Evolutionary conservation across 2,329 filamentous ascomycete species (phyloP).

Genomic region (Rutstroemia sp.): DNA sequence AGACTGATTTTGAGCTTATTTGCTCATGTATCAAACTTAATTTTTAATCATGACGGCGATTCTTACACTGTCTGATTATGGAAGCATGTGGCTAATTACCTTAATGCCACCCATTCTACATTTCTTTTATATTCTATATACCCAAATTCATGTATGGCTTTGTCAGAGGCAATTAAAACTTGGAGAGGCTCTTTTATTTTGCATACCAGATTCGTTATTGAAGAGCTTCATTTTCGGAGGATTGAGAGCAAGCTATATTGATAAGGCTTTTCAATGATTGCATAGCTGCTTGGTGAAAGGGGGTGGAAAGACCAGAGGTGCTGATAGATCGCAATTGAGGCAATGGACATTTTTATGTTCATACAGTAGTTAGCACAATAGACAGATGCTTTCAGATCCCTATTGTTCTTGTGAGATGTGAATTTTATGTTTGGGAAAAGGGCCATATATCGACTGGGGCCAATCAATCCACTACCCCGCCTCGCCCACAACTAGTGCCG

Average conservation of each 20-base stretch:
- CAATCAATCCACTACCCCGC: neutral
- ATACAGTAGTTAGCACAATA: neutral
- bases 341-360: neutral
- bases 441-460: neutral
- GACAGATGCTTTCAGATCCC: neutral
- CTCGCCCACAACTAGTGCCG: neutral
- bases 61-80: slow-evolving; percentile 5
- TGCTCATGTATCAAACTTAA: slow-evolving; percentile 16
- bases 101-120: slow-evolving; percentile 3
- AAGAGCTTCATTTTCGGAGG: neutral
- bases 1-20: slow-evolving; percentile 18
- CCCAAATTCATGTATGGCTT: slow-evolving; percentile 26
- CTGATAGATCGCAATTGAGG: neutral
- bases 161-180: slow-evolving; percentile 7
- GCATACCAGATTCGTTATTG: slow-evolving; percentile 3
- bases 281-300: neutral
- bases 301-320: neutral
- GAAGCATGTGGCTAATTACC: slow-evolving; percentile 7
- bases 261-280: neutral
- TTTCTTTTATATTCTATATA: slow-evolving; percentile 26
- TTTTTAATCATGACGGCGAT: slow-evolving; percentile 16
- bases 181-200: slow-evolving; percentile 1
- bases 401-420: no score
- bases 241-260: slow-evolving; percentile 4
- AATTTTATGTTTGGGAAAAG: no score